Percentiles rank a stretch among this genome's conserved stretches.
Evolutionary conservation across 2,329 filamentous ascomycete genomes (phyloP).

Genomic region (Ciborinia camelliae): DNA sequence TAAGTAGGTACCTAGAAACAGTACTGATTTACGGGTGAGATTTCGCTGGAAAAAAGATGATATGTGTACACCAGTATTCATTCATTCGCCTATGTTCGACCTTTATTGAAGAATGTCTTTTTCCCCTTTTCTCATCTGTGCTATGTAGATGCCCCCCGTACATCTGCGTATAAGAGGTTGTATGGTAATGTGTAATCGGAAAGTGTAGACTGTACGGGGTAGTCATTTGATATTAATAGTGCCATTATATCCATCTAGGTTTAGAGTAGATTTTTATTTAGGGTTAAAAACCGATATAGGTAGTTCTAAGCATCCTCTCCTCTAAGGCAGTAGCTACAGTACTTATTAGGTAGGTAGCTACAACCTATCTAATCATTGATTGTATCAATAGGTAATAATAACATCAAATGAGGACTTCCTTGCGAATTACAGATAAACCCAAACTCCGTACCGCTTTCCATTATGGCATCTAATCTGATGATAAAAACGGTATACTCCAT

Average conservation of each 20-base stretch:
- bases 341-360: too few relatives aligned
- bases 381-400: too few relatives aligned
- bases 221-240: background rate
- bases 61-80: background rate
- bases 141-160: too few relatives aligned
- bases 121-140: too few relatives aligned
- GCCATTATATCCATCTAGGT: background rate
- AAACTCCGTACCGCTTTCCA: too few relatives aligned
- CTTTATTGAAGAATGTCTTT: slow-evolving; percentile 4
- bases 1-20: background rate
- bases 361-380: too few relatives aligned
- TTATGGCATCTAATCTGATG: background rate
- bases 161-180: background rate
- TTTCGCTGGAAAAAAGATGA: too few relatives aligned
- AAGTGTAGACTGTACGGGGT: background rate
- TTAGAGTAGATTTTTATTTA: background rate
- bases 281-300: too few relatives aligned
- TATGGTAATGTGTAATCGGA: background rate
- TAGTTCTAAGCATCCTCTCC: background rate
- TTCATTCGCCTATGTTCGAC: too few relatives aligned
- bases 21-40: background rate
- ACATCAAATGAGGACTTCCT: background rate
- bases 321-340: too few relatives aligned
- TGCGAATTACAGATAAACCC: background rate
- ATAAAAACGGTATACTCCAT: background rate